phyloP scores from a whole-genome alignment of 2,329 filamentous ascomycete species.

The Cladophialophora chaetospira region DNA sequence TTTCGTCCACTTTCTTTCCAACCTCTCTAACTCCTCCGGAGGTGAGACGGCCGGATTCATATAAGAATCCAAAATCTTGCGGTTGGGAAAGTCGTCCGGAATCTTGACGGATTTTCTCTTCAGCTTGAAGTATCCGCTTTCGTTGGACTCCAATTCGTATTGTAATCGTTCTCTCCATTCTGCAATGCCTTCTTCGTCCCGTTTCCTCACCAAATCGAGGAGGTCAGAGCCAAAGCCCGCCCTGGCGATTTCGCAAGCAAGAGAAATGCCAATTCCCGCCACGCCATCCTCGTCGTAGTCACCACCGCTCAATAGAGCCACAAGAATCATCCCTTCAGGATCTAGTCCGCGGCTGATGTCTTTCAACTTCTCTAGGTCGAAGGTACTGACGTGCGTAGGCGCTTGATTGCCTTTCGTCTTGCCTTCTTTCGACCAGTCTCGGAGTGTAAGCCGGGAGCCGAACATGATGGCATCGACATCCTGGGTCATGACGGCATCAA shows the following conservation, averaged over 20 bases:
- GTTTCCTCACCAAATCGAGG: conserved; percentile 35
- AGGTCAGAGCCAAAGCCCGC: conserved; percentile 74
- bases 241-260: conserved; percentile 84
- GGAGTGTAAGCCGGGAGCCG: conserved; percentile 75
- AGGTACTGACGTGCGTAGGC: conserved; percentile 84
- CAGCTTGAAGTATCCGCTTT: conserved; percentile 75
- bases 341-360: conserved; percentile 66
- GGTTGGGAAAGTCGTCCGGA: conserved; percentile 77
- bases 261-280: conserved; percentile 80
- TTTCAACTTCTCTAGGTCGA: conserved; percentile 64
- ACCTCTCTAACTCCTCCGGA: conserved; percentile 55
- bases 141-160: conserved; percentile 79
- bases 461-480: conserved; percentile 99
- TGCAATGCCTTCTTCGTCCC: conserved; percentile 31
- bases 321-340: conserved; percentile 85
- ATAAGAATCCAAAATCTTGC: conserved; percentile 80
- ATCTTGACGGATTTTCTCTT: conserved; percentile 74
- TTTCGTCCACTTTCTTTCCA: conserved; percentile 60
- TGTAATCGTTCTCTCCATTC: conserved; percentile 72
- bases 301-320: conserved; percentile 92
- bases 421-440: conserved; percentile 77
- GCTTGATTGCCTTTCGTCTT: conserved; percentile 61
- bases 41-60: conserved; percentile 81
- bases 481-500: conserved; percentile 92
- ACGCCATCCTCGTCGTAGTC: conserved; percentile 91